Evolutionary conservation across 805 yeast genomes (phyloP).

Genomic region (Wickerhamomyces alni): DNA sequence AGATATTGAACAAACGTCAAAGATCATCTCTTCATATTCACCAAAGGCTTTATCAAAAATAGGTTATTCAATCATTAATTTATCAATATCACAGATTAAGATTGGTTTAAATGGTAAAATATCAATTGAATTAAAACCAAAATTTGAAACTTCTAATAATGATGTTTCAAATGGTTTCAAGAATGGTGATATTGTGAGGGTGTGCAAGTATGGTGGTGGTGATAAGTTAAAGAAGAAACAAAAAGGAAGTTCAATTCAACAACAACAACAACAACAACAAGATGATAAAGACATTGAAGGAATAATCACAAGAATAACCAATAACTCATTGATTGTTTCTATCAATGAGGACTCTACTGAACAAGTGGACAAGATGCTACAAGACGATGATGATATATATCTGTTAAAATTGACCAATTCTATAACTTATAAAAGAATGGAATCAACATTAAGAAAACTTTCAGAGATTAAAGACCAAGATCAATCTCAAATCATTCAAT

Average conservation of each 20-base stretch:
- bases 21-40: constrained; percentile 21
- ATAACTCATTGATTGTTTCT: neutral
- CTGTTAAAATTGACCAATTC: constrained; percentile 52
- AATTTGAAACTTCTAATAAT: constrained; percentile 38
- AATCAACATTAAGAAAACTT: constrained; percentile 64
- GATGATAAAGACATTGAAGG: neutral
- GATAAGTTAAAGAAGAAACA: constrained; percentile 17
- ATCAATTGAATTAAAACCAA: constrained; percentile 55
- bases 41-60: constrained; percentile 60
- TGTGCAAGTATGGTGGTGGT: constrained; percentile 22
- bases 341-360: constrained; percentile 28
- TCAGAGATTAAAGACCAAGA: constrained; percentile 36
- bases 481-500: constrained; percentile 34
- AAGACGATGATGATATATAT: constrained; percentile 48
- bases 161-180: constrained; percentile 29
- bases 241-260: constrained; percentile 3
- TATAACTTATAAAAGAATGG: constrained; percentile 73
- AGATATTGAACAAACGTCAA: constrained; percentile 4
- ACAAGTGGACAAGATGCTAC: constrained; percentile 42
- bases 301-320: neutral
- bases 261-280: constrained; percentile 53
- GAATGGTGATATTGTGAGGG: constrained; percentile 71
- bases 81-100: constrained; percentile 51
- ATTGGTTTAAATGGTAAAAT: constrained; percentile 79
- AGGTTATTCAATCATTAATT: constrained; percentile 73